These are phyloP conservation scores for Chloropicon primus DNA, from an alignment of 139 green algal species.

Conservation along the genomic window DNA sequence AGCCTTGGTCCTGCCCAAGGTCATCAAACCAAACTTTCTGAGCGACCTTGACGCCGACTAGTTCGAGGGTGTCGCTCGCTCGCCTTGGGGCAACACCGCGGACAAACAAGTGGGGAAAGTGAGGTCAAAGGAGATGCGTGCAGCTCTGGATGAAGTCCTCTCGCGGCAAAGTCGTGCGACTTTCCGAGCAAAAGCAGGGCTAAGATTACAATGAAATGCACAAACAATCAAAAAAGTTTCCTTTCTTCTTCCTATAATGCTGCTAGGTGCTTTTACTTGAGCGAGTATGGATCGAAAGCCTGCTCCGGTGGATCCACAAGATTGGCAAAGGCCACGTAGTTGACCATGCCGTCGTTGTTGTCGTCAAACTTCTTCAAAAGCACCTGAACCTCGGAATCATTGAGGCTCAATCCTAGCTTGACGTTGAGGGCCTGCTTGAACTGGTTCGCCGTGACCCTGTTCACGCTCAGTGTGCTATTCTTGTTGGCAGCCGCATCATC, in stretches of 20 bases:
- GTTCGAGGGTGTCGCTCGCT: conserved; percentile 27
- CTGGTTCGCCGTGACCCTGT: conserved; percentile 17
- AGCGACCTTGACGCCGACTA: conserved; percentile 42
- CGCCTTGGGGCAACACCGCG: too few relatives aligned
- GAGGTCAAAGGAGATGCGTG: too few relatives aligned
- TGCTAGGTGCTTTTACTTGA: not conserved
- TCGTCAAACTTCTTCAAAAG: conserved; percentile 13
- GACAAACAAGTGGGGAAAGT: too few relatives aligned
- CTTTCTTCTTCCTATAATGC: too few relatives aligned
- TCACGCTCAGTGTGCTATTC: conserved; percentile 16
- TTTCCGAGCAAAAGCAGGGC: too few relatives aligned
- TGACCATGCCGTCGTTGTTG: conserved; percentile 17
- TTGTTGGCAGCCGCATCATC: conserved; percentile 16
- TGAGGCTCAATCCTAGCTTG: conserved; percentile 8
- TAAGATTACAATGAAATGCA: too few relatives aligned
- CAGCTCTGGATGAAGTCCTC: too few relatives aligned
- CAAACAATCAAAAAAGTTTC: too few relatives aligned
- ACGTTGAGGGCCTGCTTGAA: conserved; percentile 18
- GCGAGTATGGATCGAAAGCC: conserved; percentile 1
- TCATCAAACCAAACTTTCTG: conserved; percentile 31
- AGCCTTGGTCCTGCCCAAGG: conserved; percentile 41
- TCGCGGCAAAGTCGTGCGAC: too few relatives aligned
- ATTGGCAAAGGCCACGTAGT: conserved; percentile 20
- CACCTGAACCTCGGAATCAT: conserved; percentile 8
- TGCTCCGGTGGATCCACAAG: conserved; percentile 10